Conservation (phyloP, 1,284 basidiomycete genomes). For the Ceratobasidium papillatum region DNA sequence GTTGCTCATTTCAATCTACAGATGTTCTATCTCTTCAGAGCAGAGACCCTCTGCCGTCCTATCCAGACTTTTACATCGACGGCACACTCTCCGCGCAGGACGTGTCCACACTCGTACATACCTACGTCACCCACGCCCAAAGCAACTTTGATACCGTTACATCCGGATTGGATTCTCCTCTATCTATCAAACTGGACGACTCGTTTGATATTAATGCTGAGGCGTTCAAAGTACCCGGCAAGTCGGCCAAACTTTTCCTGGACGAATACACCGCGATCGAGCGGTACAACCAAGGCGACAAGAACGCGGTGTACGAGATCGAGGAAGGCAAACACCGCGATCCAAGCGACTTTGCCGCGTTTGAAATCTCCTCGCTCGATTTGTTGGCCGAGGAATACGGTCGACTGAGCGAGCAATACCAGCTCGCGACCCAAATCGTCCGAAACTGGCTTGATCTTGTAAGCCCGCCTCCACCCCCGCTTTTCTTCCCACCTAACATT, state of each 20-base stretch:
- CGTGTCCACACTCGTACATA: conserved; percentile 17
- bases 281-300: conserved; percentile 44
- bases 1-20: conserved; percentile 43
- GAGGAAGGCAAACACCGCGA: conserved; percentile 56
- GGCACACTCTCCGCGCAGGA: conserved; percentile 31
- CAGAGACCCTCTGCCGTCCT: conserved; percentile 12
- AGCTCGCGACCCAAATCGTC: conserved; percentile 58
- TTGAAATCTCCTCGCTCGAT: conserved; percentile 64
- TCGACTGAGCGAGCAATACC: conserved; percentile 63
- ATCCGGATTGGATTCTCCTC: conserved; percentile 12
- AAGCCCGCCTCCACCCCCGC: conserved; percentile 49
- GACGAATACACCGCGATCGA: conserved; percentile 58
- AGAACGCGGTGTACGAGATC: conserved; percentile 50
- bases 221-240: conserved; percentile 54
- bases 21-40: conserved; percentile 20
- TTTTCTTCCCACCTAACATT: not conserved
- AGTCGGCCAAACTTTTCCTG: conserved; percentile 55
- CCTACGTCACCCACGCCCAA: conserved; percentile 27
- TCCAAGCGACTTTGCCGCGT: conserved; percentile 62
- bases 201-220: conserved; percentile 54
- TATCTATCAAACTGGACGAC: not conserved
- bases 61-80: conserved; percentile 36
- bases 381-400: conserved; percentile 61
- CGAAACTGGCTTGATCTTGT: conserved; percentile 52
- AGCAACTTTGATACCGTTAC: conserved; percentile 27